Evolutionary conservation across 108 stramenopile species (phyloP).

Genomic region (Nitzschia sp.): DNA sequence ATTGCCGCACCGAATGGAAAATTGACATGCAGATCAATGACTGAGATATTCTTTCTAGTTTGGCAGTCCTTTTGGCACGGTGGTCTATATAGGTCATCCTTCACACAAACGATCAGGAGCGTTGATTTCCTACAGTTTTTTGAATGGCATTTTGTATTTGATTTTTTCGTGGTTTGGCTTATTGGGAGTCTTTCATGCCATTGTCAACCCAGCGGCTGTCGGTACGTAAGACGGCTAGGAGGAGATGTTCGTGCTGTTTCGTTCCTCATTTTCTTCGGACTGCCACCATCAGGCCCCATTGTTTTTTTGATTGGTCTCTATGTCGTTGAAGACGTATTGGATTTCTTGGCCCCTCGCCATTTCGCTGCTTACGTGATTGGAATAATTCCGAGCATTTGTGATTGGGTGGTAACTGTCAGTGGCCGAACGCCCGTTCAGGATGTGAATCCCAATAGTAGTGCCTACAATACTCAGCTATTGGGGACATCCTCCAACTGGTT

Average conservation of each 20-base stretch:
- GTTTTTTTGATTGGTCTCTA: slow-evolving; percentile 55
- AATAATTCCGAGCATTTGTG: slow-evolving; percentile 23
- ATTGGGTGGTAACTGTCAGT: slow-evolving; percentile 42
- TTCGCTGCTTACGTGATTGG: slow-evolving; percentile 24
- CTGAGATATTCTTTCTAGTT: too few species aligned
- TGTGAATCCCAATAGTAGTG: not conserved
- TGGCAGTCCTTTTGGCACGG: slow-evolving; percentile 58
- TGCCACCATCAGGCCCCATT: slow-evolving; percentile 46
- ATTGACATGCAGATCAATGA: too few species aligned
- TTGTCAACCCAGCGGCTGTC: slow-evolving; percentile 35
- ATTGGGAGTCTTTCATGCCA: slow-evolving; percentile 21
- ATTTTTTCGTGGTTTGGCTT: slow-evolving; percentile 50
- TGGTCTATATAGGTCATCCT: slow-evolving; percentile 69
- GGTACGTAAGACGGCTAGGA: not conserved
- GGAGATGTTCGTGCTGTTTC: too few species aligned
- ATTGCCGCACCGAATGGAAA: too few species aligned
- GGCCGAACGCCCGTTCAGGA: slow-evolving; percentile 29
- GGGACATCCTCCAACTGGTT: slow-evolving; percentile 12
- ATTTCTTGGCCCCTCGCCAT: slow-evolving; percentile 26
- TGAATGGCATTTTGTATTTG: slow-evolving; percentile 47
- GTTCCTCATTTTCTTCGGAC: too few species aligned
- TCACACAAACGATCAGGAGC: slow-evolving; percentile 57
- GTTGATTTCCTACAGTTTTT: slow-evolving; percentile 40
- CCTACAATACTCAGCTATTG: slow-evolving; percentile 9
- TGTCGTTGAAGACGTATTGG: slow-evolving; percentile 23